Evolutionary conservation across 140 eudicot species (phyloP).

Genomic region (Cichorium intybus): DNA sequence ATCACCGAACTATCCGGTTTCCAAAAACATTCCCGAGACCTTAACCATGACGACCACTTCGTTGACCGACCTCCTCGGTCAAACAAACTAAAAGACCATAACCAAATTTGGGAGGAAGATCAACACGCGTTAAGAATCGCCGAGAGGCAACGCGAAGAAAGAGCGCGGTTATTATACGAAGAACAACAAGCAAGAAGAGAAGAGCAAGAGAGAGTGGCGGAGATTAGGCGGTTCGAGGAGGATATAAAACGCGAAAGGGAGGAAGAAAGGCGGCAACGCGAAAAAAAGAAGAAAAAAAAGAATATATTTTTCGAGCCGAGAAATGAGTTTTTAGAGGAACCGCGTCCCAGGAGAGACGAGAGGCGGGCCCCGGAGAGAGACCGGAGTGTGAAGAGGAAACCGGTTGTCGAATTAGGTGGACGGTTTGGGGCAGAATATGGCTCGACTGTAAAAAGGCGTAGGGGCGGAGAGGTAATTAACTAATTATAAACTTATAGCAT

Average conservation of each 20-base stretch:
- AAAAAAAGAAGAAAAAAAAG: conserved; percentile 73
- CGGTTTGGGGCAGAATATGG: conserved; percentile 51
- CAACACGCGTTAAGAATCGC: conserved; percentile 46
- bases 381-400: conserved; percentile 50
- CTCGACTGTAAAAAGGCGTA: conserved; percentile 70
- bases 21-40: conserved; percentile 36
- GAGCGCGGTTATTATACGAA: conserved; percentile 34
- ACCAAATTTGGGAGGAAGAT: conserved; percentile 47
- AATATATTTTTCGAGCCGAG: conserved; percentile 42
- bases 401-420: conserved; percentile 47
- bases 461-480: conserved; percentile 84
- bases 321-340: conserved; percentile 61
- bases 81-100: conserved; percentile 27
- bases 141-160: conserved; percentile 50
- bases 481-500: not conserved
- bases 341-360: conserved; percentile 55
- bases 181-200: conserved; percentile 49
- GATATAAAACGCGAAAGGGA: conserved; percentile 73
- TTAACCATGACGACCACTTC: conserved; percentile 23
- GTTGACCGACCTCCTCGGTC: conserved; percentile 36
- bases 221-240: conserved; percentile 65
- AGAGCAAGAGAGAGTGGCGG: conserved; percentile 61
- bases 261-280: conserved; percentile 65
- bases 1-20: conserved; percentile 65
- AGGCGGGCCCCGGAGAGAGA: conserved; percentile 61